phyloP scores from a whole-genome alignment of 1,284 basidiomycete species.

The Ganoderma meredithae region DNA sequence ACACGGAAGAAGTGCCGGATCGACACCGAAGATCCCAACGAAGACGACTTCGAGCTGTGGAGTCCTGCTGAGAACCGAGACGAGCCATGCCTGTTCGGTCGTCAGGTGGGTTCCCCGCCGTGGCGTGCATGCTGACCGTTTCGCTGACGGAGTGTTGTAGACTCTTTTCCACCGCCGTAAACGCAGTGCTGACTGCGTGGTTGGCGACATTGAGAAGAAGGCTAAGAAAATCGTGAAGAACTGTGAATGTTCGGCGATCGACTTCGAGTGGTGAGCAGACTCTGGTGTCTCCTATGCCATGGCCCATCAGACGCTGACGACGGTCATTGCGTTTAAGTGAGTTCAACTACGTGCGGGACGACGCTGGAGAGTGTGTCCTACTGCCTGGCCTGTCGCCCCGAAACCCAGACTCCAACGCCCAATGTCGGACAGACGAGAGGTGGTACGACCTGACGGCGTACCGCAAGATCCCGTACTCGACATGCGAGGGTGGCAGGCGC shows the following conservation, averaged over 20 bases:
- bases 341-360: slow-evolving; percentile 85
- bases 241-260: slow-evolving; percentile 75
- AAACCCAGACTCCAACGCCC: slow-evolving; percentile 43
- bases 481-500: slow-evolving; percentile 79
- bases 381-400: slow-evolving; percentile 54
- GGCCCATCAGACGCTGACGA: background rate
- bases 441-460: slow-evolving; percentile 95
- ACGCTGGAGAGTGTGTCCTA: slow-evolving; percentile 76
- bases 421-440: slow-evolving; percentile 71
- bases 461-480: slow-evolving; percentile 88
- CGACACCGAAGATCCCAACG: slow-evolving; percentile 70
- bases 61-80: slow-evolving; percentile 85
- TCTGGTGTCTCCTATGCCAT: background rate
- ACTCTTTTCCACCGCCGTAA: slow-evolving; percentile 88
- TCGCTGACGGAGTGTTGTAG: slow-evolving; percentile 46
- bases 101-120: slow-evolving; percentile 60
- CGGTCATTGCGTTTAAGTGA: slow-evolving; percentile 59
- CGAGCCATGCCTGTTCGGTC: slow-evolving; percentile 86
- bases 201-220: slow-evolving; percentile 73
- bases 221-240: slow-evolving; percentile 65
- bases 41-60: slow-evolving; percentile 96
- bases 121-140: background rate
- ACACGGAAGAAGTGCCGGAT: slow-evolving; percentile 81
- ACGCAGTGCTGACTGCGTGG: slow-evolving; percentile 82
- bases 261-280: slow-evolving; percentile 88